Evolutionary conservation across 257 asterid genomes (phyloP).

Genomic region (Buddleja alternifolia): DNA sequence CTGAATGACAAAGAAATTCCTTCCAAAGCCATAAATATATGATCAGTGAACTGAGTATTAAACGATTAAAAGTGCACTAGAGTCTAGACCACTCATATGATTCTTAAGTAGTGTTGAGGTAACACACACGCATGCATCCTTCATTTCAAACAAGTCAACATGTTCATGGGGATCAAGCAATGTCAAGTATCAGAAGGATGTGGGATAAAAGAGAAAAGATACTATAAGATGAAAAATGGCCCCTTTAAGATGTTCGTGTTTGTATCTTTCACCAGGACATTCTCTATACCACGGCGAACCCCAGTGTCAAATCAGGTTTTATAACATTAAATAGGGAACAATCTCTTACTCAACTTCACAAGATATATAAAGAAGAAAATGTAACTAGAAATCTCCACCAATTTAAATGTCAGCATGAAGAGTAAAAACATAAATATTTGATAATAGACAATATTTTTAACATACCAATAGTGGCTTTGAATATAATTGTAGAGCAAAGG

Average conservation of each 20-base stretch:
- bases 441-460: conserved; percentile 26
- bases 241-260: background rate
- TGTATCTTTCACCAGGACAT: background rate
- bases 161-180: background rate
- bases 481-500: conserved; percentile 91
- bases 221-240: background rate
- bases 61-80: conserved; percentile 18
- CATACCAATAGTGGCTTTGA: conserved; percentile 96
- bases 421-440: conserved; percentile 22
- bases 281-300: conserved; percentile 10
- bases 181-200: background rate
- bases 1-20: background rate
- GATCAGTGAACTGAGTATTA: background rate
- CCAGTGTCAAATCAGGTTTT: conserved; percentile 4
- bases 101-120: conserved; percentile 22
- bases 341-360: background rate
- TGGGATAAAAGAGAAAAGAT: background rate
- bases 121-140: background rate
- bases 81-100: background rate
- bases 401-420: conserved; percentile 11
- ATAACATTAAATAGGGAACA: conserved; percentile 11
- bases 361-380: conserved; percentile 19
- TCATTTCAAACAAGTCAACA: background rate
- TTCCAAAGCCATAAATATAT: background rate
- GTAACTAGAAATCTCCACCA: conserved; percentile 6